These are phyloP conservation scores for Alternaria infectoria DNA, from an alignment of 2,329 filamentous ascomycete species.

Conservation along the genomic window DNA sequence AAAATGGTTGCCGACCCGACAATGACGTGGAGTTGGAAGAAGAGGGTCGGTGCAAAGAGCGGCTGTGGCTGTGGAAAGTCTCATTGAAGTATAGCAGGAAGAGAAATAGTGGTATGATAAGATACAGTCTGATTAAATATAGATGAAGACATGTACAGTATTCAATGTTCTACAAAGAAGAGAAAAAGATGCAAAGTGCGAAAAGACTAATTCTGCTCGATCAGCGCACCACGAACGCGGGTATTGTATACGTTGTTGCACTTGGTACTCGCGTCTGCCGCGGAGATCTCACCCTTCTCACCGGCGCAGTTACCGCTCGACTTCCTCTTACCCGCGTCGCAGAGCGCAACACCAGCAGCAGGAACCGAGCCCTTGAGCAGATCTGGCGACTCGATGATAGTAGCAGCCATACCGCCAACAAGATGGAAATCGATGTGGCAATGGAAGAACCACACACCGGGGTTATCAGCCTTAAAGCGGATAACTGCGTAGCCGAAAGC, in stretches of 20 bases:
- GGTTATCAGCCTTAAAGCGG: constrained; percentile 60
- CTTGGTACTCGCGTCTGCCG: constrained; percentile 19
- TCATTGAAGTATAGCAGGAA: not conserved
- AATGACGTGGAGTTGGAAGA: constrained; percentile 44
- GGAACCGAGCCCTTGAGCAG: constrained; percentile 22
- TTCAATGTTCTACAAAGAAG: not conserved
- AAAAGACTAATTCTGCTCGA: not conserved
- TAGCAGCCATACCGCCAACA: constrained; percentile 36
- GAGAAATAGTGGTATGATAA: not conserved
- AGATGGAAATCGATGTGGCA: constrained; percentile 45
- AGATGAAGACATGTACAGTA: not conserved
- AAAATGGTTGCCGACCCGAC: constrained; percentile 35
- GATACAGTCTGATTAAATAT: not conserved
- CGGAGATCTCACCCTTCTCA: constrained; percentile 16
- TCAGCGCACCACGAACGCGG: not conserved
- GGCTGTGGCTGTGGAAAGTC: constrained; percentile 25
- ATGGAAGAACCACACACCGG: constrained; percentile 51
- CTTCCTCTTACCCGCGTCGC: constrained; percentile 6
- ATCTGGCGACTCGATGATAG: constrained; percentile 38
- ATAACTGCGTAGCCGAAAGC: constrained; percentile 51
- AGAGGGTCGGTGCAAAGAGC: constrained; percentile 31
- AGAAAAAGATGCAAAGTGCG: not conserved
- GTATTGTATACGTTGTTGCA: constrained; percentile 41
- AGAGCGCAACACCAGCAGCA: constrained; percentile 16
- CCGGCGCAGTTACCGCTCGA: constrained; percentile 34